phyloP scores from a whole-genome alignment of 2,329 filamentous ascomycete species.

The Aureobasidium uvarum region DNA sequence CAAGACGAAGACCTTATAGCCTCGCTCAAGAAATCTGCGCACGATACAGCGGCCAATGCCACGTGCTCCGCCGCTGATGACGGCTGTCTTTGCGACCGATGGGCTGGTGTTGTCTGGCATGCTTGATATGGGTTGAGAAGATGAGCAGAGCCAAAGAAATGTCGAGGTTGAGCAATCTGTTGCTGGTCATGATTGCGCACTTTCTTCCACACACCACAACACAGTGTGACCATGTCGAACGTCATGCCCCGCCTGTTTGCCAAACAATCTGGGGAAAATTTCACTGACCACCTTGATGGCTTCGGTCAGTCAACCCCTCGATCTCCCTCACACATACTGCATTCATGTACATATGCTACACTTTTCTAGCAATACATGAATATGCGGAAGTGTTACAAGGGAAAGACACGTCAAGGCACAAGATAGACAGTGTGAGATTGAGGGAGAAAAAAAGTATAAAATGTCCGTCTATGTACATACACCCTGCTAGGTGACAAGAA shows the following conservation, averaged over 20 bases:
- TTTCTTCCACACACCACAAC: background rate
- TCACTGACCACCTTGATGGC: constrained; percentile 2
- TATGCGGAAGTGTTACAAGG: too few species aligned
- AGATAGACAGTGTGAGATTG: too few species aligned
- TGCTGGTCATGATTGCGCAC: constrained; percentile 14
- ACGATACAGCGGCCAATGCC: constrained; percentile 40
- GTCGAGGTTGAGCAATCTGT: background rate
- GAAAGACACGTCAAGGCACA: too few species aligned
- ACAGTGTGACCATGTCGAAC: background rate
- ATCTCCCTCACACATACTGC: too few species aligned
- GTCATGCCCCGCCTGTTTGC: background rate
- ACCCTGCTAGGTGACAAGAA: background rate
- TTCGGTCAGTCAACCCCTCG: background rate
- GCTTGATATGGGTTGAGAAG: background rate
- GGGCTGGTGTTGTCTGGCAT: constrained; percentile 12
- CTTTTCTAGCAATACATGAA: too few species aligned
- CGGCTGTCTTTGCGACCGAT: constrained; percentile 23
- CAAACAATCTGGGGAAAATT: background rate
- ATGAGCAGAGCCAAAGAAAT: too few species aligned
- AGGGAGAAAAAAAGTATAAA: background rate
- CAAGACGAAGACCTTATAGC: constrained; percentile 44
- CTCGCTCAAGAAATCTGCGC: constrained; percentile 39
- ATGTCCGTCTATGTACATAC: constrained; percentile 1
- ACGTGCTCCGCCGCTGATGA: constrained; percentile 38
- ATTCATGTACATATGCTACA: too few species aligned